A percentile compares a stretch with the other conserved stretches of the same genome.
Evolutionary conservation across 2,329 filamentous ascomycete genomes (phyloP).

Genomic region (Helotiales sp.): DNA sequence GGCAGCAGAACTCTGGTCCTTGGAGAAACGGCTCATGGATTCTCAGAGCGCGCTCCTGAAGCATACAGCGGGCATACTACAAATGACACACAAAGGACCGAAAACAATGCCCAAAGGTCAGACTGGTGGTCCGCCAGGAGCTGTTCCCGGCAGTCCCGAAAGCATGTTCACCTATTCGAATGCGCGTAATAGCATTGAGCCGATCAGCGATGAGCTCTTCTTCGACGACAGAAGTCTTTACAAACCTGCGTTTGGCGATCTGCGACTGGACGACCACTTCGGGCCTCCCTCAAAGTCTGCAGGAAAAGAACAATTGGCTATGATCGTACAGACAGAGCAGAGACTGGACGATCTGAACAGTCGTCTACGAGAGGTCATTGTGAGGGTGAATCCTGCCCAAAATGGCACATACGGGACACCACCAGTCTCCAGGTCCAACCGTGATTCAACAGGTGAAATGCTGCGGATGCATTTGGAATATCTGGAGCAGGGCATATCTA

Average conservation of each 20-base stretch:
- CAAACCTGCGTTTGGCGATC: slow-evolving; percentile 50
- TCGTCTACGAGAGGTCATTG: slow-evolving; percentile 65
- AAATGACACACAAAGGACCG: slow-evolving; percentile 82
- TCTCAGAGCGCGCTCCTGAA: slow-evolving; percentile 76
- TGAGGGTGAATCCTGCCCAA: slow-evolving; percentile 57
- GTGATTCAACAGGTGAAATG: slow-evolving; percentile 27
- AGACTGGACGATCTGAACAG: slow-evolving; percentile 68
- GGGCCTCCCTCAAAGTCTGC: slow-evolving; percentile 14
- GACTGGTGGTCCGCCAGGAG: slow-evolving; percentile 40
- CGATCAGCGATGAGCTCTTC: slow-evolving; percentile 55
- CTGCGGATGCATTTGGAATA: slow-evolving; percentile 54
- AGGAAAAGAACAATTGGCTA: slow-evolving; percentile 41
- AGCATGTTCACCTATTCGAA: slow-evolving; percentile 71
- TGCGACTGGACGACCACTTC: slow-evolving; percentile 18
- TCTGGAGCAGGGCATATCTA: slow-evolving; percentile 63
- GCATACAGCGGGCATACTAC: slow-evolving; percentile 90
- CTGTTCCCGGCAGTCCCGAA: slow-evolving; percentile 73
- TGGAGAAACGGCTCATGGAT: slow-evolving; percentile 76
- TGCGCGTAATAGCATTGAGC: slow-evolving; percentile 58
- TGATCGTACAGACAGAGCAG: slow-evolving; percentile 61
- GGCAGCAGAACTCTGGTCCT: slow-evolving; percentile 73
- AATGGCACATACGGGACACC: slow-evolving; percentile 23
- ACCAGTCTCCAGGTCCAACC: slow-evolving; percentile 42
- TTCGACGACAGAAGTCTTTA: slow-evolving; percentile 81
- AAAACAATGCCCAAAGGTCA: slow-evolving; percentile 45